Evolutionary conservation across 2,329 filamentous ascomycete species (phyloP).

Genomic region (Aureobasidium sp.): DNA sequence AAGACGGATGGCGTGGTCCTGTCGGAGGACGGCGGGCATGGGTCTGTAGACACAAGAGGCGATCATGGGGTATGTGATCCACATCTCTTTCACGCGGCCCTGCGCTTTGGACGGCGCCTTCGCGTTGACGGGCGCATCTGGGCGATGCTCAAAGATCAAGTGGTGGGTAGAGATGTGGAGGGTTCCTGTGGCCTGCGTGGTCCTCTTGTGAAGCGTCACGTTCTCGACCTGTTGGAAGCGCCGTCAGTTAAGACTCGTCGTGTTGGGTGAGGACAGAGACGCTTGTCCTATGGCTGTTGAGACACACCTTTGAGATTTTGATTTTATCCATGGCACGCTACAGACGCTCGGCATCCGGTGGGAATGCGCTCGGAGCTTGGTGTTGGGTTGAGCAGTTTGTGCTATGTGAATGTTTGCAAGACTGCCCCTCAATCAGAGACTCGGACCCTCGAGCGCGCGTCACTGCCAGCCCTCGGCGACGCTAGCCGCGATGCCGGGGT

Average conservation of each 20-base stretch:
- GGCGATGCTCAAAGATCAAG: conserved; percentile 53
- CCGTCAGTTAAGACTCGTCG: not conserved
- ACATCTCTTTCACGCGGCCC: conserved; percentile 58
- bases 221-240: conserved; percentile 43
- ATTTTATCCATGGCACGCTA: conserved; percentile 13
- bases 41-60: conserved; percentile 69
- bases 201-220: conserved; percentile 50
- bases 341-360: not conserved
- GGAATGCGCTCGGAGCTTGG: not conserved
- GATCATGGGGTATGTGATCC: conserved; percentile 94
- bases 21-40: conserved; percentile 57
- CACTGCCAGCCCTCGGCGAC: not conserved
- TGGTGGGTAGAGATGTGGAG: conserved; percentile 56
- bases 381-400: not conserved
- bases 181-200: conserved; percentile 48
- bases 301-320: conserved; percentile 2
- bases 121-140: conserved; percentile 21
- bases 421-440: not conserved
- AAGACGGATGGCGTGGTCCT: conserved; percentile 74
- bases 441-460: not conserved
- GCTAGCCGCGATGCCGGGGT: not conserved
- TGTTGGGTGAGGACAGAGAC: not conserved
- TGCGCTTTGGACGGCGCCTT: conserved; percentile 27
- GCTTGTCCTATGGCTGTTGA: not conserved
- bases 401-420: not conserved